These are phyloP conservation scores for Clavulina sp. DNA, from an alignment of 768 basidiomycete genomes.

Conservation along the genomic window DNA sequence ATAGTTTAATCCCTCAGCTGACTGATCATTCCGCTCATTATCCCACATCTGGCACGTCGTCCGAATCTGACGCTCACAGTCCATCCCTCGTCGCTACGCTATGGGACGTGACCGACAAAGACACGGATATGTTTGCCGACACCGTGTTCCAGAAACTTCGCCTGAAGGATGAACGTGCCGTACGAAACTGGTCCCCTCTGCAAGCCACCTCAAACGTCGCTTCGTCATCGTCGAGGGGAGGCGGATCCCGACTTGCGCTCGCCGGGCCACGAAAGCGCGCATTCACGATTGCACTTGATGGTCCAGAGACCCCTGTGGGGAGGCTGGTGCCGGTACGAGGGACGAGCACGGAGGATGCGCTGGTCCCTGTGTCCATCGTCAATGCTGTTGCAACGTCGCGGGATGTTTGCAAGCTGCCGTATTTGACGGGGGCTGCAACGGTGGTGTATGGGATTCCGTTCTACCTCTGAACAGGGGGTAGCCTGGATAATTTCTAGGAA, in stretches of 20 bases:
- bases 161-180: constrained; percentile 23
- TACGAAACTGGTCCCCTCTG: neutral
- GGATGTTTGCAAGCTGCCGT: constrained; percentile 72
- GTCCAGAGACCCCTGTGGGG: constrained; percentile 1
- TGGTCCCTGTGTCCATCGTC: constrained; percentile 30
- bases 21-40: neutral
- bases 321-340: no score
- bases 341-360: no score
- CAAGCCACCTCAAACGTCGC: no score
- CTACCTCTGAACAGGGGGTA: constrained; percentile 31
- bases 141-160: constrained; percentile 60
- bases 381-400: constrained; percentile 66
- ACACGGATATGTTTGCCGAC: constrained; percentile 86
- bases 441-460: constrained; percentile 94
- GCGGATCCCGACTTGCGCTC: neutral
- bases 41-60: neutral
- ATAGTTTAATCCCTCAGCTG: neutral
- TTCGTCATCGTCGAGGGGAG: no score
- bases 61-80: constrained; percentile 23
- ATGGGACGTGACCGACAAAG: constrained; percentile 97
- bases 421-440: constrained; percentile 87
- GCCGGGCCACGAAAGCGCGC: constrained; percentile 13
- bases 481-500: neutral
- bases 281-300: neutral
- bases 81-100: constrained; percentile 87